Evolutionary conservation across 805 yeast genomes (phyloP).

Genomic region (Metschnikowia henanensis): DNA sequence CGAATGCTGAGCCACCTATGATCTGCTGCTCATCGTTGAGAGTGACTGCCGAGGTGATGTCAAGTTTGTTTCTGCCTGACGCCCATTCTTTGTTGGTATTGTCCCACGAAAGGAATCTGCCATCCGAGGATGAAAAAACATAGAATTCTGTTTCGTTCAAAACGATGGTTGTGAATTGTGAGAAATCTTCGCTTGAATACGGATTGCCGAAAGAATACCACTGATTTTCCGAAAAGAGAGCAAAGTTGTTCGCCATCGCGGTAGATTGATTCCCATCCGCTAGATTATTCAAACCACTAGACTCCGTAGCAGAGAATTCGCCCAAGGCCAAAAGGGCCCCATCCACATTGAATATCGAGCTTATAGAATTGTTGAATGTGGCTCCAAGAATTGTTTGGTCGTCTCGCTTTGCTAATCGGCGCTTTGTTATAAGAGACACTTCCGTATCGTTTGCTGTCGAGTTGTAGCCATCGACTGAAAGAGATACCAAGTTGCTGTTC

Average conservation of each 20-base stretch:
- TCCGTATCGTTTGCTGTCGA: slow-evolving; percentile 32
- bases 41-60: slow-evolving; percentile 28
- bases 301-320: slow-evolving; percentile 26
- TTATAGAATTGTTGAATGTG: slow-evolving; percentile 30
- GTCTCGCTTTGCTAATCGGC: slow-evolving; percentile 17
- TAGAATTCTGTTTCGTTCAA: slow-evolving; percentile 42
- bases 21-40: slow-evolving; percentile 29
- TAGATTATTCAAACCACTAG: slow-evolving; percentile 24
- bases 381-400: slow-evolving; percentile 27
- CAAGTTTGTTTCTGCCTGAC: slow-evolving; percentile 22
- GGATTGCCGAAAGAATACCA: slow-evolving; percentile 46
- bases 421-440: slow-evolving; percentile 9
- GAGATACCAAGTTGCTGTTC: slow-evolving; percentile 29
- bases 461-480: slow-evolving; percentile 31
- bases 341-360: slow-evolving; percentile 21
- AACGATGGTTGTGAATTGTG: slow-evolving; percentile 35
- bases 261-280: slow-evolving; percentile 28
- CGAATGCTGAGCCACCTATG: slow-evolving; percentile 36
- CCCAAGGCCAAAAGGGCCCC: slow-evolving; percentile 32
- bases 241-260: slow-evolving; percentile 33
- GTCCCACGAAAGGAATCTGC: slow-evolving; percentile 41
- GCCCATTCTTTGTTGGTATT: slow-evolving; percentile 37
- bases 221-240: slow-evolving; percentile 34
- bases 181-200: slow-evolving; percentile 22
- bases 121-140: slow-evolving; percentile 32